phyloP scores from a whole-genome alignment of 1,139 yeast species.

The Diutina sp. region DNA sequence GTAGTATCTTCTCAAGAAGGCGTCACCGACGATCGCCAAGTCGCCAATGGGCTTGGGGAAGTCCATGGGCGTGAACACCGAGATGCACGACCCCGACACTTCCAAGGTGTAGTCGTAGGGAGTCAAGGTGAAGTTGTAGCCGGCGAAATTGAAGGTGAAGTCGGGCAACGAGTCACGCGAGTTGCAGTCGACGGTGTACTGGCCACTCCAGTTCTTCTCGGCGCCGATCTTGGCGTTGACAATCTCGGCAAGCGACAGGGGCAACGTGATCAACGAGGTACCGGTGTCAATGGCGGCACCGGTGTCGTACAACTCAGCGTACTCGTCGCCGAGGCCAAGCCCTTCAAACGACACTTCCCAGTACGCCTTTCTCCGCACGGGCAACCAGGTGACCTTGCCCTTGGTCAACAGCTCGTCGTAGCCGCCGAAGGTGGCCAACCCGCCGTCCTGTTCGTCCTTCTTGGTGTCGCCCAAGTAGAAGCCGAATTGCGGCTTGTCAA shows the following conservation, averaged over 20 bases:
- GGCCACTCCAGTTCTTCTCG: constrained; percentile 93
- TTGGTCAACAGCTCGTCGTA: constrained; percentile 58
- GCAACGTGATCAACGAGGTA: constrained; percentile 88
- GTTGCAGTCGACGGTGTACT: constrained; percentile 83
- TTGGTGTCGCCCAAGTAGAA: constrained; percentile 77
- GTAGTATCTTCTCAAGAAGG: constrained; percentile 90
- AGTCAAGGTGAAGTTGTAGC: constrained; percentile 78
- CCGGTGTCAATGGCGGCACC: constrained; percentile 99
- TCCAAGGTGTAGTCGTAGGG: constrained; percentile 90
- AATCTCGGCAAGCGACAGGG: constrained; percentile 90
- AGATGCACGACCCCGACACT: constrained; percentile 86
- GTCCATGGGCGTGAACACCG: constrained; percentile 95
- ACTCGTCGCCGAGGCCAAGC: constrained; percentile 82
- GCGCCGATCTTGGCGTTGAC: constrained; percentile 95
- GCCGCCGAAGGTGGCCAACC: constrained; percentile 93
- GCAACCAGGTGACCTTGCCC: constrained; percentile 88
- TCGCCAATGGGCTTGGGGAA: constrained; percentile 97
- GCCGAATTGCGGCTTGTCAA: constrained; percentile 77
- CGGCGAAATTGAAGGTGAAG: constrained; percentile 76
- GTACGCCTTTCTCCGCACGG: constrained; percentile 97
- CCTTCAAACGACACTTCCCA: constrained; percentile 96
- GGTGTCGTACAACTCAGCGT: constrained; percentile 64
- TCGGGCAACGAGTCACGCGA: constrained; percentile 78
- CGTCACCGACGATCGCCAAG: constrained; percentile 90
- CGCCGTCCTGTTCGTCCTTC: constrained; percentile 53